Evolutionary conservation across 768 basidiomycete species (phyloP).

Genomic region (Kwoniella sp.): DNA sequence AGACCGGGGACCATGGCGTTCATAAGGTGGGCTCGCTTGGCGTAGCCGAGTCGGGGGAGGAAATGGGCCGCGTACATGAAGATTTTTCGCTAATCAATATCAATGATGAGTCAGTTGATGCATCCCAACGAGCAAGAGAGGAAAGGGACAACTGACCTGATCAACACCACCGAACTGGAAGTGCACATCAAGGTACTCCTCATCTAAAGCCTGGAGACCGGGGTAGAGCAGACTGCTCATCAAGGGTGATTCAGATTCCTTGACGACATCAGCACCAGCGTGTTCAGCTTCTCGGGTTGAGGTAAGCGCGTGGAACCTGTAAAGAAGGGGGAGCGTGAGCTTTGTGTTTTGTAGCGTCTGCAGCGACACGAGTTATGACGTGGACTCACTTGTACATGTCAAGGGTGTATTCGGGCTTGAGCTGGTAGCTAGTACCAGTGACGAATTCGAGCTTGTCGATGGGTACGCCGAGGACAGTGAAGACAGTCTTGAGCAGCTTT

Average conservation of each 20-base stretch:
- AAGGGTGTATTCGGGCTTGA: conserved; percentile 85
- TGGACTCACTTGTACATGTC: conserved; percentile 74
- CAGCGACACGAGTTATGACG: neutral
- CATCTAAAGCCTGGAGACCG: conserved; percentile 93
- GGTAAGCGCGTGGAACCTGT: conserved; percentile 76
- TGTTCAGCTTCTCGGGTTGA: conserved; percentile 97
- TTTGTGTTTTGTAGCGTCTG: neutral
- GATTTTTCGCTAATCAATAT: conserved; percentile 76
- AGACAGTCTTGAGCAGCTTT: conserved; percentile 75
- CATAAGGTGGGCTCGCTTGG: conserved; percentile 96
- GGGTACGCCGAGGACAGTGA: conserved; percentile 87
- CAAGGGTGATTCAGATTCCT: conserved; percentile 89
- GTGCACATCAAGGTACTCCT: conserved; percentile 91
- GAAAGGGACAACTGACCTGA: conserved; percentile 68
- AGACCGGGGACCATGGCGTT: conserved; percentile 96
- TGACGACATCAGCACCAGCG: conserved; percentile 97
- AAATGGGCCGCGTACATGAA: conserved; percentile 97
- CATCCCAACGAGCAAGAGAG: conserved; percentile 5
- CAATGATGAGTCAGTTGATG: conserved; percentile 1
- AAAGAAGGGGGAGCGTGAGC: neutral
- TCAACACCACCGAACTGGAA: conserved; percentile 99
- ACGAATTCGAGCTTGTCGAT: conserved; percentile 80
- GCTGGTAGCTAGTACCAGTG: conserved; percentile 88
- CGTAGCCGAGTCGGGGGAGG: conserved; percentile 89
- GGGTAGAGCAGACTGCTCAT: conserved; percentile 93